Conservation (phyloP, 441 rosid genomes). For the Omphalea diandra region DNA sequence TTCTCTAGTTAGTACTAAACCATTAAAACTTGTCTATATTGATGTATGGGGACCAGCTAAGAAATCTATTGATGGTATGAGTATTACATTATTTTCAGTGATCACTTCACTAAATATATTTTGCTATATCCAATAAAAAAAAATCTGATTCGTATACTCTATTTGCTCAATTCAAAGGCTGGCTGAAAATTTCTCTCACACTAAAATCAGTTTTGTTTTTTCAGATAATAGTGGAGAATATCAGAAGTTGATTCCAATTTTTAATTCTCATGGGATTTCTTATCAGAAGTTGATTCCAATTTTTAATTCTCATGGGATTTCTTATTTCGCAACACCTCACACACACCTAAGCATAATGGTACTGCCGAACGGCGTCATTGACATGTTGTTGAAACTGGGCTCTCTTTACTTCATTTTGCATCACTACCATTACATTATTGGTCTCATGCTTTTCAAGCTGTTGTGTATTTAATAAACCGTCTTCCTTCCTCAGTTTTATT, state of each 20-base stretch:
- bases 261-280: background rate
- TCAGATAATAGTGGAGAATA: background rate
- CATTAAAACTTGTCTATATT: background rate
- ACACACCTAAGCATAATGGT: background rate
- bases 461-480: background rate
- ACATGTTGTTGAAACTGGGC: background rate
- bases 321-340: background rate
- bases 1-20: background rate
- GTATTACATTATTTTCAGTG: background rate
- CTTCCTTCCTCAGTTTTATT: background rate
- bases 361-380: background rate
- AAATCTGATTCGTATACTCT: background rate
- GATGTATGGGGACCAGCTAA: background rate
- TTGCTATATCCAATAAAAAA: background rate
- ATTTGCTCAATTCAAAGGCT: background rate
- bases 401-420: background rate
- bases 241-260: background rate
- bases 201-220: background rate
- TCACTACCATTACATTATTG: background rate
- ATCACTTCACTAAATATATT: background rate
- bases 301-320: background rate
- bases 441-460: background rate
- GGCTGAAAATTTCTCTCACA: background rate
- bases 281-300: too few relatives aligned
- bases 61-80: background rate